Conservation (phyloP, 2,329 filamentous ascomycete genomes). For the Trichophyton simii region DNA sequence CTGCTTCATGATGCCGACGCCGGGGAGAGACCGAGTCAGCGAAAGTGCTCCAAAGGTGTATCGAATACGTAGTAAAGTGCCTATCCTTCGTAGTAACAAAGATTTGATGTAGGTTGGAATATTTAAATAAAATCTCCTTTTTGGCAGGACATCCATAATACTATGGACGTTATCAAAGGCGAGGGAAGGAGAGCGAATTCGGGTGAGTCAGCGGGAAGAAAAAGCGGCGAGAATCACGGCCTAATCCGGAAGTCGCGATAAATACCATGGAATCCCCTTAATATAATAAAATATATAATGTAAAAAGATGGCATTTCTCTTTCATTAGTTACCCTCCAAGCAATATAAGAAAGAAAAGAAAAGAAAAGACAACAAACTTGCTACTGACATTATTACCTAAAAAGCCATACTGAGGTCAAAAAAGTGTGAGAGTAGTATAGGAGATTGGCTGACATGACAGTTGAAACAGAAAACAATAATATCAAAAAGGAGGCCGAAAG, state of each 20-base stretch:
- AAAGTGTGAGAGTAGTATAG: neutral
- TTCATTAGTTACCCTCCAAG: neutral
- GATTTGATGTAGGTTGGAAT: neutral
- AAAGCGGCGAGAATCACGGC: no score
- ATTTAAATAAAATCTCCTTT: no score
- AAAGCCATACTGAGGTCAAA: neutral
- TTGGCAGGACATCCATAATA: no score
- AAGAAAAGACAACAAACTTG: no score
- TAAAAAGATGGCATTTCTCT: no score
- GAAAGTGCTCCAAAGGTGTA: neutral
- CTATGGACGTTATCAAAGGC: no score
- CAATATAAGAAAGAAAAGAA: neutral
- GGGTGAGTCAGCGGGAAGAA: no score
- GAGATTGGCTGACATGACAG: neutral
- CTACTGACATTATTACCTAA: no score
- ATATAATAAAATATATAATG: no score
- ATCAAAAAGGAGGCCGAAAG: neutral
- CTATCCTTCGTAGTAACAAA: neutral
- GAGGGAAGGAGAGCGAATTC: no score
- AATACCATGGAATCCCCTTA: no score
- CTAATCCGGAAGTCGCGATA: no score
- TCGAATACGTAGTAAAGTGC: neutral
- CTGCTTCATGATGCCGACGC: neutral
- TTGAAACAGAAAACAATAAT: neutral
- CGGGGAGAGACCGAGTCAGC: neutral